Conservation (phyloP, 805 yeast genomes). For the Ogataea philodendri region DNA sequence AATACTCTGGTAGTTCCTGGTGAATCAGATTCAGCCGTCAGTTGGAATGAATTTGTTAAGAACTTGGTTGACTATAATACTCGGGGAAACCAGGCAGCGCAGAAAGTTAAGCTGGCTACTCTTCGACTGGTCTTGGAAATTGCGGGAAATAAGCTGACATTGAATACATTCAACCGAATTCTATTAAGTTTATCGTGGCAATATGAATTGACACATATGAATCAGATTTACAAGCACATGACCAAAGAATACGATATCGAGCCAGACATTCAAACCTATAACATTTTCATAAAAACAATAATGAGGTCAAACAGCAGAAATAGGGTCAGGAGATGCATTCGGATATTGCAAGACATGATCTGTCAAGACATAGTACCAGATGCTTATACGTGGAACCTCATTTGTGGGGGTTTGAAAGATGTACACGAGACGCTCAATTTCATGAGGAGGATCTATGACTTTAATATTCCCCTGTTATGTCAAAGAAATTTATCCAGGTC, state of each 20-base stretch:
- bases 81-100: not conserved
- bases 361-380: conserved; percentile 10
- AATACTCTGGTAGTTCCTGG: not conserved
- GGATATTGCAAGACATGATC: conserved; percentile 10
- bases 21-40: not conserved
- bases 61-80: not conserved
- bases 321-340: conserved; percentile 12
- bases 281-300: conserved; percentile 12
- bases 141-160: conserved; percentile 6
- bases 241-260: not conserved
- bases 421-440: conserved; percentile 1
- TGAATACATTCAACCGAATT: conserved; percentile 8
- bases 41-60: conserved; percentile 2
- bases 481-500: conserved; percentile 2
- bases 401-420: conserved; percentile 11
- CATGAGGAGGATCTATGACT: conserved; percentile 7
- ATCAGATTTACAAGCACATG: conserved; percentile 4
- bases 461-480: conserved; percentile 13
- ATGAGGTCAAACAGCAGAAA: conserved; percentile 9
- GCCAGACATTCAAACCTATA: conserved; percentile 14
- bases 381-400: conserved; percentile 18
- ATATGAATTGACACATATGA: conserved; percentile 12
- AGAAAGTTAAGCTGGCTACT: too few relatives aligned
- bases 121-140: conserved; percentile 4
- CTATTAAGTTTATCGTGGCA: conserved; percentile 9